phyloP scores from a whole-genome alignment of 2,329 filamentous ascomycete species.

The Coleophoma crateriformis region DNA sequence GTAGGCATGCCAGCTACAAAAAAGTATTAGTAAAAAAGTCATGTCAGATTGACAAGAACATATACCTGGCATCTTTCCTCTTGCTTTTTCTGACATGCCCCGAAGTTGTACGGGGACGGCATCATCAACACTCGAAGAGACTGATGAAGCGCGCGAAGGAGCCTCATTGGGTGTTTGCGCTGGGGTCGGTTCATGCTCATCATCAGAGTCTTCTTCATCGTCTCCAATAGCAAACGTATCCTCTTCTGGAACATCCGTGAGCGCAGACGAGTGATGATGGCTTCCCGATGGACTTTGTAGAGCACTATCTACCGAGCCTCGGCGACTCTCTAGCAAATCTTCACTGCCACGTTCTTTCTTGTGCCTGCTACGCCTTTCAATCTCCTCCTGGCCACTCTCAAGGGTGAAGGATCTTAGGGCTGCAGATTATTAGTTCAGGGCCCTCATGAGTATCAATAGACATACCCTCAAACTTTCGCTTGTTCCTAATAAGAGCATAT shows the following conservation, averaged over 20 bases:
- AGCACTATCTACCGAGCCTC: slow-evolving; percentile 63
- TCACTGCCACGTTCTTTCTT: slow-evolving; percentile 58
- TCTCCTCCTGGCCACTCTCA: slow-evolving; percentile 86
- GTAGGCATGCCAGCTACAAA: slow-evolving; percentile 58
- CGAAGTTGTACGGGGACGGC: slow-evolving; percentile 76
- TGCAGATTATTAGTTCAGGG: slow-evolving; percentile 4
- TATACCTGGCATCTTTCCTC: slow-evolving; percentile 77
- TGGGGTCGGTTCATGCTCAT: slow-evolving; percentile 48
- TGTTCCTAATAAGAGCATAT: slow-evolving; percentile 72
- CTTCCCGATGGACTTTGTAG: slow-evolving; percentile 53
- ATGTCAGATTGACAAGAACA: not conserved
- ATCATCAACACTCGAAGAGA: slow-evolving; percentile 64
- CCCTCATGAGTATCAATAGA: not conserved
- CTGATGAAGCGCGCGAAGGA: slow-evolving; percentile 61
- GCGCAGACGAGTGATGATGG: slow-evolving; percentile 45
- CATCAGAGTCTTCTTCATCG: slow-evolving; percentile 55
- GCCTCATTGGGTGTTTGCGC: slow-evolving; percentile 58
- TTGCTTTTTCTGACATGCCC: slow-evolving; percentile 95
- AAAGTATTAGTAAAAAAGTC: slow-evolving; percentile 3
- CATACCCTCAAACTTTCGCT: slow-evolving; percentile 67
- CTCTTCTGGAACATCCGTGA: slow-evolving; percentile 71
- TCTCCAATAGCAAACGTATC: slow-evolving; percentile 88
- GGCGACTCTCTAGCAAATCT: slow-evolving; percentile 33
- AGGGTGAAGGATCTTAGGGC: slow-evolving; percentile 82
- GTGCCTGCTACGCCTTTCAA: slow-evolving; percentile 70